phyloP scores from a whole-genome alignment of 2,329 filamentous ascomycete species.

The Pseudocercospora ulei region DNA sequence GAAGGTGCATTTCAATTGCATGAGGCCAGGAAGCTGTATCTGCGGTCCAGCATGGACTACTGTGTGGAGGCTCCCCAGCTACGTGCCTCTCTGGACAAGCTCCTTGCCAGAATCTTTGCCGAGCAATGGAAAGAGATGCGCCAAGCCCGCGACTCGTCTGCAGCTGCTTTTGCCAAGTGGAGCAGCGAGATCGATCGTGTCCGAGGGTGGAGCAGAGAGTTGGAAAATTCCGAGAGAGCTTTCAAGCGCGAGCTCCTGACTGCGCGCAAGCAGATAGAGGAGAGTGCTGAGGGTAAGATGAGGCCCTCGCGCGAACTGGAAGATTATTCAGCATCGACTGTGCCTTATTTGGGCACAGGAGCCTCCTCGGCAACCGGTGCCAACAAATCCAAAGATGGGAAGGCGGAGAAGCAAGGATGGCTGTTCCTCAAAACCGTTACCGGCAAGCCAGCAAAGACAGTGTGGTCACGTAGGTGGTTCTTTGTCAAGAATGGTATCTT shows the following conservation, averaged over 20 bases:
- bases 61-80: conserved; percentile 80
- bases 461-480: conserved; percentile 87
- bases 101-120: conserved; percentile 72
- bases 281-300: conserved; percentile 57
- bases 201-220: conserved; percentile 83
- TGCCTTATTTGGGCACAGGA: conserved; percentile 69
- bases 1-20: conserved; percentile 95
- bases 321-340: conserved; percentile 80
- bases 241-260: conserved; percentile 73
- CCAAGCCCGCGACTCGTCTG: conserved; percentile 55
- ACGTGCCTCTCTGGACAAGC: conserved; percentile 69
- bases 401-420: conserved; percentile 85
- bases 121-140: conserved; percentile 86
- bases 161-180: conserved; percentile 55
- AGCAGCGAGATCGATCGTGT: conserved; percentile 80
- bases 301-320: conserved; percentile 87
- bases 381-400: conserved; percentile 45
- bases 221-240: conserved; percentile 76
- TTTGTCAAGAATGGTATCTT: conserved; percentile 94
- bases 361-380: conserved; percentile 48
- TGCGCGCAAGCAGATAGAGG: conserved; percentile 72
- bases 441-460: conserved; percentile 80
- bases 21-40: conserved; percentile 79
- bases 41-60: conserved; percentile 89
- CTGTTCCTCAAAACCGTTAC: conserved; percentile 70